These are phyloP conservation scores for Talaromyces sp. DNA, from an alignment of 2,329 filamentous ascomycete genomes.

Conservation along the genomic window DNA sequence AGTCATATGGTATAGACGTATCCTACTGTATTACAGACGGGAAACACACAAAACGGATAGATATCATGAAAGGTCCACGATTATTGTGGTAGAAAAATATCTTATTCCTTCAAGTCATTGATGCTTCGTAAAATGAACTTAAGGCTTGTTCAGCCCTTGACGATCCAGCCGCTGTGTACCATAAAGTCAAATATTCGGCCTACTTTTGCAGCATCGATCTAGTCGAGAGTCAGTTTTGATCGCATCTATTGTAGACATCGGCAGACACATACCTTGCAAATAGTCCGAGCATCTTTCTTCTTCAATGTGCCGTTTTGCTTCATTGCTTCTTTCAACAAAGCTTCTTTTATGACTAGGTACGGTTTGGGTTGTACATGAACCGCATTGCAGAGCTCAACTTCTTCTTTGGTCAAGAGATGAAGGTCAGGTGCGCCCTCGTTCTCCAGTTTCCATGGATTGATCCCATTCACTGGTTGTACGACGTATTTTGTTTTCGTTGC, in stretches of 20 bases:
- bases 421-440: constrained; percentile 73
- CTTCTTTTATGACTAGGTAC: constrained; percentile 91
- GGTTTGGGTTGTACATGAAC: constrained; percentile 88
- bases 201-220: constrained; percentile 79
- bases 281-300: constrained; percentile 88
- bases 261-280: constrained; percentile 56
- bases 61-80: not conserved
- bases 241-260: not conserved
- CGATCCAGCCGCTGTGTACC: constrained; percentile 87
- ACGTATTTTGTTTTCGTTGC: constrained; percentile 52
- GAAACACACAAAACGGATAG: not conserved
- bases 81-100: not conserved
- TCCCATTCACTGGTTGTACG: constrained; percentile 46
- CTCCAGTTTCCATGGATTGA: constrained; percentile 59
- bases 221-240: constrained; percentile 20
- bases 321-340: constrained; percentile 83
- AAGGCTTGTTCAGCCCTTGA: constrained; percentile 56
- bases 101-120: not conserved
- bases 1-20: not conserved
- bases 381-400: constrained; percentile 79
- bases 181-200: constrained; percentile 91
- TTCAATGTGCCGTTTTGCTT: constrained; percentile 84
- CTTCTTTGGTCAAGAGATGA: constrained; percentile 79
- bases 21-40: not conserved
- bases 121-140: not conserved